Evolutionary conservation across 106 monocot species (phyloP).

Genomic region (Gastrodia elata): DNA sequence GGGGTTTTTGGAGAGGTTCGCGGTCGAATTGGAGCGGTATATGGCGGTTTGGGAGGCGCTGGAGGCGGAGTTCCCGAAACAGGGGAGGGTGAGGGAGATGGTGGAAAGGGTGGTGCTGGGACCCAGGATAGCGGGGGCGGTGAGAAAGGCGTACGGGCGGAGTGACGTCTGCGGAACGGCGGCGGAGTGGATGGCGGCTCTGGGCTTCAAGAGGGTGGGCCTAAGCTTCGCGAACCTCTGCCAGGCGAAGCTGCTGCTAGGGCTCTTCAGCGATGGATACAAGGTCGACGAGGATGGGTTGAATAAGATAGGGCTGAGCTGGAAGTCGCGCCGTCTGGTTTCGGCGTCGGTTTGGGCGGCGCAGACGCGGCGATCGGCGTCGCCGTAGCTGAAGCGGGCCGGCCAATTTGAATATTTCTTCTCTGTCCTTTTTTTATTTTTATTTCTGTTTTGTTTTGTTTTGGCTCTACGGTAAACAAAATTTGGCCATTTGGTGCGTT

Average conservation of each 20-base stretch:
- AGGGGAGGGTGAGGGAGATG: constrained; percentile 18
- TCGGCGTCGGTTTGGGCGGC: constrained; percentile 32
- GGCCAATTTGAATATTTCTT: too few relatives aligned
- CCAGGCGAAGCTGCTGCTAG: constrained; percentile 31
- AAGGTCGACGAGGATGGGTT: constrained; percentile 20
- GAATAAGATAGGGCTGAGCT: constrained; percentile 31
- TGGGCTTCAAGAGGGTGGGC: constrained; percentile 15
- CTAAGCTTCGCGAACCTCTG: constrained; percentile 36
- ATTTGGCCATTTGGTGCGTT: too few relatives aligned
- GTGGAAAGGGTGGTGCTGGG: constrained; percentile 33
- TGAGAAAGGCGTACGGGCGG: constrained; percentile 8
- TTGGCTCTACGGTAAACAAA: too few relatives aligned
- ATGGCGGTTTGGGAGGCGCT: constrained; percentile 23
- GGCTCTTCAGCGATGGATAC: constrained; percentile 35
- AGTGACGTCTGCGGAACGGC: background rate
- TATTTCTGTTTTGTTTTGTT: too few relatives aligned
- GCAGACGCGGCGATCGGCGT: constrained; percentile 1
- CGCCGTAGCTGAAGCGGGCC: background rate
- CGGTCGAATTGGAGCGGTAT: constrained; percentile 20
- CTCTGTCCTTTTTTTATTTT: too few relatives aligned
- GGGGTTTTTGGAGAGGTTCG: constrained; percentile 16
- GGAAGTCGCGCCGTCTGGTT: constrained; percentile 36
- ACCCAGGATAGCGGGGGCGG: constrained; percentile 19
- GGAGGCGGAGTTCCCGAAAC: constrained; percentile 23
- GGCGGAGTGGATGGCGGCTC: constrained; percentile 21